Percentiles rank a stretch among this genome's conserved stretches.
Conservation (phyloP, 1,284 basidiomycete species). For the Tilletia indica region DNA sequence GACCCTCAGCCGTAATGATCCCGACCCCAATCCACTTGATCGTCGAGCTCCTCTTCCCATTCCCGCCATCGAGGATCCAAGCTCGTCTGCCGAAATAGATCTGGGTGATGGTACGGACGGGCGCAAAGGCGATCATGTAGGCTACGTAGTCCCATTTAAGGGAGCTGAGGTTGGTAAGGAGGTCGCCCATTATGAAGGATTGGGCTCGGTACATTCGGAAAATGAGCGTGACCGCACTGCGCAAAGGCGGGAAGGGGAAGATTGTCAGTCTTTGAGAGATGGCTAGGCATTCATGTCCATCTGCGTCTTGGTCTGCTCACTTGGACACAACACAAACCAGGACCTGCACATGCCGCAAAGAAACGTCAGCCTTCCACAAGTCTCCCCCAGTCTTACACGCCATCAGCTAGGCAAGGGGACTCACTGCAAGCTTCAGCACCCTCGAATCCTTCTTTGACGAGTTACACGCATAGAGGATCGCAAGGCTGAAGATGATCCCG, state of each 20-base stretch:
- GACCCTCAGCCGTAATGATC: background rate
- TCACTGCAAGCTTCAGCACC: background rate
- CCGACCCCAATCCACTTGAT: slow-evolving; percentile 1
- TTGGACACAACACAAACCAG: background rate
- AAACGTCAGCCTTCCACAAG: background rate
- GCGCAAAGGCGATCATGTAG: slow-evolving; percentile 5
- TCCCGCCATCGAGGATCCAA: background rate
- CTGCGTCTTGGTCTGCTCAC: background rate
- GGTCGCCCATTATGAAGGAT: background rate
- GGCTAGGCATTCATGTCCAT: too few relatives aligned
- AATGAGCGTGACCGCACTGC: background rate
- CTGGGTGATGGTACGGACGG: background rate
- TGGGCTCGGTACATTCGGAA: slow-evolving; percentile 4
- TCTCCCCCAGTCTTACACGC: too few relatives aligned
- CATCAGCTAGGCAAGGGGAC: background rate
- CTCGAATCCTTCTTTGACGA: background rate
- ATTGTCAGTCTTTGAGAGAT: too few relatives aligned
- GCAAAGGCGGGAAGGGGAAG: background rate
- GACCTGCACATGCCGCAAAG: background rate
- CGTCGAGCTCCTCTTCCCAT: background rate
- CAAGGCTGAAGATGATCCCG: slow-evolving; percentile 10
- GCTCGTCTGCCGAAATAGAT: slow-evolving; percentile 8
- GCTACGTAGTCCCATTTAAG: slow-evolving; percentile 5
- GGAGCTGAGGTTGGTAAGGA: background rate
- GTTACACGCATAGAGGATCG: background rate